Evolutionary conservation across 352 stramenopile species (phyloP).

Genomic region (Blastocystis sp.): DNA sequence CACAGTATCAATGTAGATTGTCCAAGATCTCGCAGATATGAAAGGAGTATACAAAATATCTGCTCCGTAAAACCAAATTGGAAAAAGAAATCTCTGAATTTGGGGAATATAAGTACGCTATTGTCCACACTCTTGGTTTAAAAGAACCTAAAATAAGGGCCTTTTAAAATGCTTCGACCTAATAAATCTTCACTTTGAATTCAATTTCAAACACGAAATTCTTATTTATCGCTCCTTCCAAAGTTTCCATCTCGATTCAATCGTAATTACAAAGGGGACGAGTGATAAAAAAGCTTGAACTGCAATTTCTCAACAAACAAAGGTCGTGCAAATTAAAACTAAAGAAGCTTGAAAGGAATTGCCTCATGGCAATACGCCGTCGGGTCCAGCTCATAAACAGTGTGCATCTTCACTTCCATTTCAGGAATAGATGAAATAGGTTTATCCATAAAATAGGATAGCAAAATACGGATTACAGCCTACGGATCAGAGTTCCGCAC

Average conservation of each 20-base stretch:
- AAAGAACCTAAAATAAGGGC: too few species aligned
- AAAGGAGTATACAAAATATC: not conserved
- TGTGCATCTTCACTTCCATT: constrained; percentile 58
- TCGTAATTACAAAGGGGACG: too few species aligned
- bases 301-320: not conserved
- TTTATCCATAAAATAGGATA: constrained; percentile 50
- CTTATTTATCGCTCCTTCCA: too few species aligned
- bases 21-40: not conserved
- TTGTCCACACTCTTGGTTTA: not conserved
- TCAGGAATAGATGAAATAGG: constrained; percentile 48
- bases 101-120: not conserved
- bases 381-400: constrained; percentile 58
- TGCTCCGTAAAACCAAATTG: not conserved
- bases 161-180: not conserved
- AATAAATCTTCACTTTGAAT: not conserved
- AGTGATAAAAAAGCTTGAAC: too few species aligned
- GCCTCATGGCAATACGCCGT: constrained; percentile 48
- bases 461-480: constrained; percentile 56
- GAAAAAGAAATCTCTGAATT: not conserved
- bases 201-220: not conserved
- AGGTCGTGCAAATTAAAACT: not conserved
- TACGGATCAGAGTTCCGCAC: not conserved
- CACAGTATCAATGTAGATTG: not conserved
- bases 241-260: too few species aligned
- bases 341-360: not conserved